These are phyloP conservation scores for Brettanomyces naardenensis DNA, from an alignment of 805 yeast species.

Conservation along the genomic window DNA sequence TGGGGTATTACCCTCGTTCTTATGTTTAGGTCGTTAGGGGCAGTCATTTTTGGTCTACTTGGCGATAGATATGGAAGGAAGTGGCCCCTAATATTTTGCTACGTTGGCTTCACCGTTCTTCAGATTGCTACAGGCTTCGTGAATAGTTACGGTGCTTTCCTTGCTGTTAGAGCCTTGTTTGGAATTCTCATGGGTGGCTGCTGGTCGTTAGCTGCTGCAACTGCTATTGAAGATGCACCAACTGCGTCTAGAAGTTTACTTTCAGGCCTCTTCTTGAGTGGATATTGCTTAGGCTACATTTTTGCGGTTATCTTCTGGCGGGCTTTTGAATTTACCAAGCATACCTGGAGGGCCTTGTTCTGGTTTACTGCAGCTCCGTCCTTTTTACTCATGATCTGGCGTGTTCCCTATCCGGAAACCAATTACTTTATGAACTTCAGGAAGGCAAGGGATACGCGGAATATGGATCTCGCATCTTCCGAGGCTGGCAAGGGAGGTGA, in stretches of 20 bases:
- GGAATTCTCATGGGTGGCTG: conserved; percentile 46
- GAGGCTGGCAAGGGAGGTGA: conserved; percentile 2
- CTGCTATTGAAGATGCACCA: conserved; percentile 37
- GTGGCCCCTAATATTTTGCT: conserved; percentile 37
- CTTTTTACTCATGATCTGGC: conserved; percentile 48
- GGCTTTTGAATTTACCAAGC: conserved; percentile 41
- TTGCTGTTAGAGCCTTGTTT: conserved; percentile 45
- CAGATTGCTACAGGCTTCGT: conserved; percentile 53
- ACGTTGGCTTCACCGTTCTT: conserved; percentile 32
- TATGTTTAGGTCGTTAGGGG: conserved; percentile 51
- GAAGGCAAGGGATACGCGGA: conserved; percentile 15
- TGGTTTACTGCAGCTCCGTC: conserved; percentile 74
- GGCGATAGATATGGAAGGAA: conserved; percentile 46
- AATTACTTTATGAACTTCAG: conserved; percentile 35
- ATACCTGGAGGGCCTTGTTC: conserved; percentile 64
- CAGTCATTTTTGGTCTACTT: conserved; percentile 39
- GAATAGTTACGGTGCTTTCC: conserved; percentile 36
- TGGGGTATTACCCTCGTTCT: conserved; percentile 42
- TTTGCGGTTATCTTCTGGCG: conserved; percentile 48
- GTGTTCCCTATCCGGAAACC: conserved; percentile 54
- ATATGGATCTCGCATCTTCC: no score
- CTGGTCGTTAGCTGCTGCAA: conserved; percentile 34
- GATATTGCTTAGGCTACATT: conserved; percentile 54
- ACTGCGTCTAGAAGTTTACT: conserved; percentile 37
- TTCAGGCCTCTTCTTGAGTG: conserved; percentile 60